These are phyloP conservation scores for Pestalotiopsis sp. DNA, from an alignment of 2,329 filamentous ascomycete genomes.

Conservation along the genomic window DNA sequence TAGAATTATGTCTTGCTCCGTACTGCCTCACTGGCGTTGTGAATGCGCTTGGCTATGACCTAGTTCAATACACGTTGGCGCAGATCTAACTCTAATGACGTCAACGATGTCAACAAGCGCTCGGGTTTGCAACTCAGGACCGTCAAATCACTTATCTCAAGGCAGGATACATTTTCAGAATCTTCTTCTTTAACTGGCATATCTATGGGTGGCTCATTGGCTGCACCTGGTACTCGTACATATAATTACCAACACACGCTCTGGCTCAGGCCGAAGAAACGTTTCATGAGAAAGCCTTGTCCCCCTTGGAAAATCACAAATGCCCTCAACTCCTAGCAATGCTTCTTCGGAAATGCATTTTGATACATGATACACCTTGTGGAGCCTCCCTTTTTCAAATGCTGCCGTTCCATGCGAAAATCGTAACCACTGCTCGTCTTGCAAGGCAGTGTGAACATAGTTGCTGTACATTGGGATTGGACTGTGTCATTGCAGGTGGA, in stretches of 20 bases:
- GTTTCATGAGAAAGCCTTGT: background rate
- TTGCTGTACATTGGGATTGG: background rate
- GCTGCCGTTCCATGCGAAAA: background rate
- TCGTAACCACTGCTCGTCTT: background rate
- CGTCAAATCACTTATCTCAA: background rate
- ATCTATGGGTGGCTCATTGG: too few species aligned
- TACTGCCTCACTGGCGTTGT: background rate
- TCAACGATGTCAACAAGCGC: slow-evolving; percentile 2
- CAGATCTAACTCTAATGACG: background rate
- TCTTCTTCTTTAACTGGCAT: too few species aligned
- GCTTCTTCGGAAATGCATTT: background rate
- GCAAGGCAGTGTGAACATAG: background rate
- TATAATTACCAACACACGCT: too few species aligned
- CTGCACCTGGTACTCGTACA: too few species aligned
- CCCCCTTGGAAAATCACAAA: background rate
- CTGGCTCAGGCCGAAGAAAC: too few species aligned
- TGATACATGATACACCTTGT: background rate
- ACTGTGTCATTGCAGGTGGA: background rate
- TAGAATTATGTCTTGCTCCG: too few species aligned
- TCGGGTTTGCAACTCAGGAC: background rate
- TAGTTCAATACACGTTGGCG: too few species aligned
- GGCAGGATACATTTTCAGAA: too few species aligned
- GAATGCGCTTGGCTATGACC: too few species aligned
- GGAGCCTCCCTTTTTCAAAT: background rate
- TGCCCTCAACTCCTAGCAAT: slow-evolving; percentile 1